These are phyloP conservation scores for Cicer judaicum DNA, from an alignment of 306 rosid species.

Conservation along the genomic window DNA sequence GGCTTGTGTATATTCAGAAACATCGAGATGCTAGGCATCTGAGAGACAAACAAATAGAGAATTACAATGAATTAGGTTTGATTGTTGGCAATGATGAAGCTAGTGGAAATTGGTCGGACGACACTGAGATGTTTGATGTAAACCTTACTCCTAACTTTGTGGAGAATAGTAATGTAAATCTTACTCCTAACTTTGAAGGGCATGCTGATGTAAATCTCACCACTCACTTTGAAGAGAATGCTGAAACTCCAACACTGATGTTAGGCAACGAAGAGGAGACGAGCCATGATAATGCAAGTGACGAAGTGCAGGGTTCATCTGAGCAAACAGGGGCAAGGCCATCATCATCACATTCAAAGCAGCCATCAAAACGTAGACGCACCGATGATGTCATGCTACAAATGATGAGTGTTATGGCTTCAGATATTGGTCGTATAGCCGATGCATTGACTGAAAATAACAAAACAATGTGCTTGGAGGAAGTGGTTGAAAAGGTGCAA, in stretches of 20 bases:
- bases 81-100: slow-evolving; percentile 56
- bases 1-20: slow-evolving; percentile 48
- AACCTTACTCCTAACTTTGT: slow-evolving; percentile 42
- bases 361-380: slow-evolving; percentile 52
- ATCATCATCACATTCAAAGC: slow-evolving; percentile 58
- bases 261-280: slow-evolving; percentile 42
- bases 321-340: slow-evolving; percentile 60
- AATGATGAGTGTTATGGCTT: slow-evolving; percentile 64
- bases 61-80: slow-evolving; percentile 52
- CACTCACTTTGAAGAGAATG: slow-evolving; percentile 44
- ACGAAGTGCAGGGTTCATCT: slow-evolving; percentile 56
- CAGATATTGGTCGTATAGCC: slow-evolving; percentile 58
- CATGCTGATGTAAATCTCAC: slow-evolving; percentile 29
- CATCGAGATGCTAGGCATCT: slow-evolving; percentile 54
- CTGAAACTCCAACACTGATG: slow-evolving; percentile 49
- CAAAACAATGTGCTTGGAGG: slow-evolving; percentile 50
- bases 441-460: slow-evolving; percentile 57
- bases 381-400: slow-evolving; percentile 50
- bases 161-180: slow-evolving; percentile 34
- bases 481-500: slow-evolving; percentile 60
- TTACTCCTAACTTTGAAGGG: slow-evolving; percentile 40
- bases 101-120: slow-evolving; percentile 51
- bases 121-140: slow-evolving; percentile 43
- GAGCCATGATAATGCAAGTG: slow-evolving; percentile 50
- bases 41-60: slow-evolving; percentile 49